These are phyloP conservation scores for Aphanomyces astaci DNA, from an alignment of 352 stramenopile species.

Conservation along the genomic window DNA sequence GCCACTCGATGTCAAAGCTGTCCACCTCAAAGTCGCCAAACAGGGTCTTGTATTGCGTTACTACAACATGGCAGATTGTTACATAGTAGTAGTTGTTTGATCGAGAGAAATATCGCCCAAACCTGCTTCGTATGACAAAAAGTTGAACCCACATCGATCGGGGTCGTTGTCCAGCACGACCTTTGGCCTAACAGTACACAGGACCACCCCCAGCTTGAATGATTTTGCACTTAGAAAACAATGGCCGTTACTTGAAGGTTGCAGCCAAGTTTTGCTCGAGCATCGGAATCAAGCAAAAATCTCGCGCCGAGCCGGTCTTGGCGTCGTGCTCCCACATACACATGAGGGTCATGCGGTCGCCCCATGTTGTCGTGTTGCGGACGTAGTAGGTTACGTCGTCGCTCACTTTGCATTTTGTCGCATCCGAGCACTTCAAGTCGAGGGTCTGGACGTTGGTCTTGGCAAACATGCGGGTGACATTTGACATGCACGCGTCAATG, in stretches of 20 bases:
- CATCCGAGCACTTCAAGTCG: conserved; percentile 48
- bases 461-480: conserved; percentile 49
- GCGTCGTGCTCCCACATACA: conserved; percentile 61
- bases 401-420: conserved; percentile 31
- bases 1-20: conserved; percentile 58
- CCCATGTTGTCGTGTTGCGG: conserved; percentile 53
- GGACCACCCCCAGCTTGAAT: not conserved
- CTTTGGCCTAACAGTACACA: not conserved
- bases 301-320: conserved; percentile 31
- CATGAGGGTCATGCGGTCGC: conserved; percentile 56
- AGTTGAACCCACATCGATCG: conserved; percentile 60
- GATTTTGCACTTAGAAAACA: conserved; percentile 30
- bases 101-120: not conserved
- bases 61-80: not conserved
- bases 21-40: conserved; percentile 63
- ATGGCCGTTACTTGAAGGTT: conserved; percentile 40
- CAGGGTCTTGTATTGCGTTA: conserved; percentile 42
- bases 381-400: conserved; percentile 52
- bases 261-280: conserved; percentile 50
- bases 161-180: conserved; percentile 45
- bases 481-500: conserved; percentile 44
- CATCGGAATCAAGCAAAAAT: conserved; percentile 52
- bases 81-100: not conserved
- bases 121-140: conserved; percentile 52
- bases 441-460: conserved; percentile 54